Evolutionary conservation across 176 grass and related monocot genomes (phyloP).

Genomic region (Cenchrus fungigraminus): DNA sequence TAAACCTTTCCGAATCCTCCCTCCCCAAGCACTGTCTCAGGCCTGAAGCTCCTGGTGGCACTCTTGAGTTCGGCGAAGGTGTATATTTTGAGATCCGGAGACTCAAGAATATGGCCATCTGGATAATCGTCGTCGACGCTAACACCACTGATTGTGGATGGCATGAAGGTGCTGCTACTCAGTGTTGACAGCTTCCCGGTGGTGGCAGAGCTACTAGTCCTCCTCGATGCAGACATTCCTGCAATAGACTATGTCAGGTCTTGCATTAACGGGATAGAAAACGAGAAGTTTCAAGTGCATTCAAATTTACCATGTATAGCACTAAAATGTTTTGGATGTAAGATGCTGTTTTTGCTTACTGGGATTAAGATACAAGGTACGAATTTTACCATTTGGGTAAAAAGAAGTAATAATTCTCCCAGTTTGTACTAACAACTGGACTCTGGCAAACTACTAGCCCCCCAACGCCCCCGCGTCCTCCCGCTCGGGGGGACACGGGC

Average conservation of each 20-base stretch:
- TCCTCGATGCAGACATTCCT: slow-evolving; percentile 74
- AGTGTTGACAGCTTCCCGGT: slow-evolving; percentile 57
- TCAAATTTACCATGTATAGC: not conserved
- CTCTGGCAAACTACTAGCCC: too few species aligned
- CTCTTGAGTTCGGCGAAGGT: slow-evolving; percentile 70
- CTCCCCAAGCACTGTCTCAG: slow-evolving; percentile 73
- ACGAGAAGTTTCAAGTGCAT: not conserved
- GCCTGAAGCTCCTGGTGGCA: slow-evolving; percentile 70
- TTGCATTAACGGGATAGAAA: not conserved
- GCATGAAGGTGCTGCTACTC: slow-evolving; percentile 59
- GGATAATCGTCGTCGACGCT: slow-evolving; percentile 39
- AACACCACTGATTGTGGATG: slow-evolving; percentile 53
- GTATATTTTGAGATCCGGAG: slow-evolving; percentile 62
- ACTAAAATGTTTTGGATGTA: not conserved
- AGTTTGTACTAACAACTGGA: not conserved
- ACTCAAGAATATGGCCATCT: slow-evolving; percentile 69
- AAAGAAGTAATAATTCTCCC: not conserved
- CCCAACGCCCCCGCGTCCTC: too few species aligned
- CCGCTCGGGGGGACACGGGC: too few species aligned
- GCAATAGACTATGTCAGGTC: slow-evolving; percentile 6
- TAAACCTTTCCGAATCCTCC: slow-evolving; percentile 91
- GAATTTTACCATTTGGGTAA: not conserved
- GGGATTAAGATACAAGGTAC: not conserved
- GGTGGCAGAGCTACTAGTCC: slow-evolving; percentile 60
- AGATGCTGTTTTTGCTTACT: not conserved